Base-by-base conservation (phyloP, 495 filamentous ascomycete genomes). In the Penicilliopsis zonata region DNA sequence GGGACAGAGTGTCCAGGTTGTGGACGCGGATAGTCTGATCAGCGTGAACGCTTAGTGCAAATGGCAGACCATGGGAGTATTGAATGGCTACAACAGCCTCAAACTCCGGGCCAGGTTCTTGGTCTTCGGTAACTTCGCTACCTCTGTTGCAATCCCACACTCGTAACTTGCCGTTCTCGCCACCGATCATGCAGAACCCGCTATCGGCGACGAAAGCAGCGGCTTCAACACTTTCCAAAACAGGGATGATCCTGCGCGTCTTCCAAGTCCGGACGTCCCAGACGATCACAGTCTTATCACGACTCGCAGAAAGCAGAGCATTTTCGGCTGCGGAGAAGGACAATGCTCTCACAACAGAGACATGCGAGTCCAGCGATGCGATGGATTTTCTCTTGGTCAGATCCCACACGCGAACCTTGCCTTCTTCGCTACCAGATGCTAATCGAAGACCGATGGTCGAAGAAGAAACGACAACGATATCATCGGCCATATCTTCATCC, bases 231-330 rank as follows among this genome's bases (percentile, higher is more conserved):
- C 74, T 72, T 51, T 99, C 90, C 15, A 92, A 65, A 9, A 86
- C 76, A 4, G 88, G 80, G 31, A 94, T 78, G 1, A 92, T 80
- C 22, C 74, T 81, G 27, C 78, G 75, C n/a, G 67, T 55, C 46
- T 86, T 87, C 86, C 87, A 96, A 9, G 70, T 82, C 31, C 59
- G 70, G 12, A 80, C 69, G 62, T 93, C 83, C 86, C 86, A 95
- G 37, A 93, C 54, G 31, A 88, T 90, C 22, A 86, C 74, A 0
- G 92, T 95, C 56, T 93, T 90, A 61, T 99, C 90, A 57, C 90
- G 69, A 47, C 84, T 78, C n/a, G 77, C 86, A n/a, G 82, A 88
- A 4, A 95, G 61, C 24, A 99, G 57, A 9, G 74, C 66, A 51
- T 84, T 78, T 38, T 83, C 74, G 33, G 75, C 52, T 1, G 67